Conservation (phyloP, 108 stramenopile genomes). For the Parmales sp. region DNA sequence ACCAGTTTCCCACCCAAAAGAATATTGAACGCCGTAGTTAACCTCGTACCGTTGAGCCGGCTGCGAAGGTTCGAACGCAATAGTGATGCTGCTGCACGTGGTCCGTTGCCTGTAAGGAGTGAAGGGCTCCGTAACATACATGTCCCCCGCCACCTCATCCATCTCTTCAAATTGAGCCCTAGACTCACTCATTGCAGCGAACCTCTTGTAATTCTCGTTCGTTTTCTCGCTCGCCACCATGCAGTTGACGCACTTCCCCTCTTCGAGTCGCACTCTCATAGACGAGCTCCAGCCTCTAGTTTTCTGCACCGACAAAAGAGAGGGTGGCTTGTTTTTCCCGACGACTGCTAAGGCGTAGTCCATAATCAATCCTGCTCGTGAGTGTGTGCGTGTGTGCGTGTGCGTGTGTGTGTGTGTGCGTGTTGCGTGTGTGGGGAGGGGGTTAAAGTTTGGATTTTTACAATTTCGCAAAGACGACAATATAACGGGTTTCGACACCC, state of each 20-base stretch:
- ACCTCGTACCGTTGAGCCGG: not conserved
- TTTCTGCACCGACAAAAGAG: too few species aligned
- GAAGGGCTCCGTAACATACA: not conserved
- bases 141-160: too few species aligned
- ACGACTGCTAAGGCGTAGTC: conserved; percentile 12
- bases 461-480: too few species aligned
- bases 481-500: too few species aligned
- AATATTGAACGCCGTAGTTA: not conserved
- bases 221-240: not conserved
- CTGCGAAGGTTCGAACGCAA: not conserved
- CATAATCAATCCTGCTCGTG: too few species aligned
- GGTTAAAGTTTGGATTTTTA: too few species aligned
- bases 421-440: too few species aligned
- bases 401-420: too few species aligned
- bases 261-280: not conserved
- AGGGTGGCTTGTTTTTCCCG: not conserved
- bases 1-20: not conserved
- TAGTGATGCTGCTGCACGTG: not conserved
- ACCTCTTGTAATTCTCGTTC: not conserved
- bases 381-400: too few species aligned
- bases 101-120: not conserved
- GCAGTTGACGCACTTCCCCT: not conserved
- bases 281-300: not conserved
- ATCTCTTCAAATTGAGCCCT: too few species aligned
- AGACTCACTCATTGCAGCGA: too few species aligned